These are phyloP conservation scores for Blastocystis sp. DNA, from an alignment of 352 stramenopile genomes.

Conservation along the genomic window DNA sequence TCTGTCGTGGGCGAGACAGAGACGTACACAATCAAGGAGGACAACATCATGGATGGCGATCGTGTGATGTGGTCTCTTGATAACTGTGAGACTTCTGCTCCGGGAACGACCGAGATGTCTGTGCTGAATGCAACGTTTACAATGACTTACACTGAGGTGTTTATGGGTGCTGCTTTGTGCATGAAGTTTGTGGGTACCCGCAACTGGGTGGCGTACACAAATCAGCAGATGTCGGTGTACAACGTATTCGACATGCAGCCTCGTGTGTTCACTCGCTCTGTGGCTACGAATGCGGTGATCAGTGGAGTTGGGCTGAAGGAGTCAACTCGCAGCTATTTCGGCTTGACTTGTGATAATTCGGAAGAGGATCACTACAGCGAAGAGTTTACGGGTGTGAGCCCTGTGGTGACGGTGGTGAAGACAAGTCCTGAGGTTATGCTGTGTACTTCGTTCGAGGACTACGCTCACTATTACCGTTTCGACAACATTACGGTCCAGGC, in stretches of 20 bases:
- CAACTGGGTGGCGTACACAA: constrained; percentile 17
- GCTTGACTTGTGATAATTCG: background rate
- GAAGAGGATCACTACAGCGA: constrained; percentile 3
- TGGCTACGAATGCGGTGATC: background rate
- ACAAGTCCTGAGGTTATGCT: background rate
- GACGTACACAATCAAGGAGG: constrained; percentile 29
- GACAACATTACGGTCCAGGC: constrained; percentile 26
- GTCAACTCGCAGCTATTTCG: background rate
- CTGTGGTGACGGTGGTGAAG: background rate
- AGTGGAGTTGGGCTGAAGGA: background rate
- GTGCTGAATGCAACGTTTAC: constrained; percentile 15
- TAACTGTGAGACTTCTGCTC: background rate
- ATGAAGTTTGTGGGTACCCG: constrained; percentile 51
- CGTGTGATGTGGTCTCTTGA: constrained; percentile 55
- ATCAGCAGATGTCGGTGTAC: constrained; percentile 50
- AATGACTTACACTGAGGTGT: constrained; percentile 18
- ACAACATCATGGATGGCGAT: constrained; percentile 19
- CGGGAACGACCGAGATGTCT: constrained; percentile 1
- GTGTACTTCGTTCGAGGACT: constrained; percentile 10
- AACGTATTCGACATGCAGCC: constrained; percentile 47
- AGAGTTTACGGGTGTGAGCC: background rate
- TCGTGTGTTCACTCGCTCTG: constrained; percentile 20
- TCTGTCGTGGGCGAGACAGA: constrained; percentile 24
- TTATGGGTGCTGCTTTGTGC: background rate
- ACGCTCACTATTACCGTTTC: constrained; percentile 25